Evolutionary conservation across 2,329 filamentous ascomycete genomes (phyloP).

Genomic region (Nothophaeocryptopus gaeumannii): DNA sequence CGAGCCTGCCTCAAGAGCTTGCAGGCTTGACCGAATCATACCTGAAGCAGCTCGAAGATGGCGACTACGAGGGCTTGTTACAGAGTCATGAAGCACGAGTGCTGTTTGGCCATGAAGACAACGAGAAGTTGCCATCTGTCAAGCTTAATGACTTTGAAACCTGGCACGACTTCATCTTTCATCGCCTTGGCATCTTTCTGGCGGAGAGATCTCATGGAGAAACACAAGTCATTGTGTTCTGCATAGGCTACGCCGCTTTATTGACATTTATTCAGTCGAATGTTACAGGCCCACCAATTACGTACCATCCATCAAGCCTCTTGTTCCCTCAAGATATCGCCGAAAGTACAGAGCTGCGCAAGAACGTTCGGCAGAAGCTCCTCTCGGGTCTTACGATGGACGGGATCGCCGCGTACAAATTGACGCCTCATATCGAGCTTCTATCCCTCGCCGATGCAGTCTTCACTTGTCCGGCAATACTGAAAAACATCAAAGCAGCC

Average conservation of each 20-base stretch:
- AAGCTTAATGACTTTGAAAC: slow-evolving; percentile 34
- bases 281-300: slow-evolving; percentile 80
- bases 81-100: slow-evolving; percentile 39
- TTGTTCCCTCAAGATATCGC: slow-evolving; percentile 44
- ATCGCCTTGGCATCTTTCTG: slow-evolving; percentile 40
- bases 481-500: slow-evolving; percentile 45
- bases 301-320: slow-evolving; percentile 51
- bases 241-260: slow-evolving; percentile 66
- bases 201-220: slow-evolving; percentile 39
- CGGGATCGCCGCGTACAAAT: slow-evolving; percentile 79
- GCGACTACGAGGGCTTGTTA: slow-evolving; percentile 43
- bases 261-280: slow-evolving; percentile 81
- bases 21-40: slow-evolving; percentile 37
- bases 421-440: slow-evolving; percentile 80
- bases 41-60: slow-evolving; percentile 41
- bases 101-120: slow-evolving; percentile 41
- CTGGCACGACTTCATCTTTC: slow-evolving; percentile 49
- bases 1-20: slow-evolving; percentile 43
- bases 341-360: slow-evolving; percentile 29
- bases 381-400: slow-evolving; percentile 72
- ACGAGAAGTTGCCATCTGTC: slow-evolving; percentile 33
- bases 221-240: slow-evolving; percentile 44
- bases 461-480: slow-evolving; percentile 49
- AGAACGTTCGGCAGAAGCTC: slow-evolving; percentile 55
- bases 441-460: slow-evolving; percentile 71